Evolutionary conservation across 1,284 basidiomycete species (phyloP).

Genomic region (Fomitopsis palustris): DNA sequence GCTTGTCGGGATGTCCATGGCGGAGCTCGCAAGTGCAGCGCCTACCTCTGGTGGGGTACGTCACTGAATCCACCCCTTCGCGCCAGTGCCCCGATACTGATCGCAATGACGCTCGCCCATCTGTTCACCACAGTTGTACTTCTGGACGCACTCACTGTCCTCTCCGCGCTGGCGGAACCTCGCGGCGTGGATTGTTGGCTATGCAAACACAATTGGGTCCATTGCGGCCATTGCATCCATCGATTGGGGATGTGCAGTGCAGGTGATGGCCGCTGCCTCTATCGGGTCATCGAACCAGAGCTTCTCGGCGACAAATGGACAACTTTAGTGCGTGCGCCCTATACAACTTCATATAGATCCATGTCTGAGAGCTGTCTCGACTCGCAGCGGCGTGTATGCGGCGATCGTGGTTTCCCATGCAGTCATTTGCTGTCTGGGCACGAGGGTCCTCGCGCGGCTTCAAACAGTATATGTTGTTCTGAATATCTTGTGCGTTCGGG

Average conservation of each 20-base stretch:
- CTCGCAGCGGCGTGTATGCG: conserved; percentile 54
- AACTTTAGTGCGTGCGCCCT: conserved; percentile 50
- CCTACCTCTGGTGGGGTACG: conserved; percentile 61
- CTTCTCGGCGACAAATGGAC: conserved; percentile 50
- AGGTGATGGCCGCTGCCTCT: conserved; percentile 57
- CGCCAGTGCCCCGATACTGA: neutral
- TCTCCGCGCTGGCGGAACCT: conserved; percentile 62
- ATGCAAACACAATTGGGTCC: conserved; percentile 70
- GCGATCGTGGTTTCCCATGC: conserved; percentile 57
- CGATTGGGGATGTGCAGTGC: conserved; percentile 74
- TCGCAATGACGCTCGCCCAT: neutral
- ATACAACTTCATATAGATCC: neutral
- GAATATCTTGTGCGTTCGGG: conserved; percentile 56
- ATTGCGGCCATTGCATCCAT: conserved; percentile 66
- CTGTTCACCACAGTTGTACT: conserved; percentile 48
- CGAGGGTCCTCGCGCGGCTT: conserved; percentile 64
- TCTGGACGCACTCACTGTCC: conserved; percentile 71
- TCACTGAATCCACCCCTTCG: neutral
- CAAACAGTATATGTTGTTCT: conserved; percentile 69
- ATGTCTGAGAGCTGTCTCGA: neutral
- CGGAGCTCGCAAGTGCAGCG: conserved; percentile 70
- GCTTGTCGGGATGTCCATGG: conserved; percentile 63
- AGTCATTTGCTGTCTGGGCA: conserved; percentile 63
- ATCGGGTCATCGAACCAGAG: conserved; percentile 47
- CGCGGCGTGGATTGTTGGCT: conserved; percentile 76